Conservation (phyloP, 768 basidiomycete species). For the Tricholoma hemisulphureum region DNA sequence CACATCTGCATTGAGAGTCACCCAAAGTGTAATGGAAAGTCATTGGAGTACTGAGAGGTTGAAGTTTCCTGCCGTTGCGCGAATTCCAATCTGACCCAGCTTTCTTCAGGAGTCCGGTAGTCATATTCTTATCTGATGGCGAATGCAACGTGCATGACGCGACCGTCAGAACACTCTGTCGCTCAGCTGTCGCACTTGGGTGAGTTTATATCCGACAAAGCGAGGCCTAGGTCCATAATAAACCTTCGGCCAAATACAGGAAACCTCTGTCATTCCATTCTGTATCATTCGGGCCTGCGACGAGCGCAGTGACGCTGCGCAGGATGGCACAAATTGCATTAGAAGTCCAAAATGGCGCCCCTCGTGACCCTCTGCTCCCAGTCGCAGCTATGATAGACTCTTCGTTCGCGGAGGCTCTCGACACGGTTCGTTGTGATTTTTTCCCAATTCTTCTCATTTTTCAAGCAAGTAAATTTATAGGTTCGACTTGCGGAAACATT, state of each 20-base stretch:
- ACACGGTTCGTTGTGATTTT: slow-evolving; percentile 39
- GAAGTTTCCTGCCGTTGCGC: background rate
- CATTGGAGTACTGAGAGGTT: slow-evolving; percentile 56
- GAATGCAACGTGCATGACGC: slow-evolving; percentile 40
- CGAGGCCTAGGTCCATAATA: background rate
- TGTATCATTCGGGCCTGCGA: slow-evolving; percentile 49
- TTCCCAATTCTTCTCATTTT: background rate
- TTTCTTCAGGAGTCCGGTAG: slow-evolving; percentile 41
- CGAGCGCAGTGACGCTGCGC: slow-evolving; percentile 32
- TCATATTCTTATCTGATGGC: slow-evolving; percentile 59
- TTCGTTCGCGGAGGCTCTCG: slow-evolving; percentile 48
- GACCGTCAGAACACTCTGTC: slow-evolving; percentile 40
- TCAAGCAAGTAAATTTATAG: slow-evolving; percentile 24
- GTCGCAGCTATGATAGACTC: slow-evolving; percentile 35
- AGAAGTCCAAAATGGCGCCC: slow-evolving; percentile 44
- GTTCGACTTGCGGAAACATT: slow-evolving; percentile 57
- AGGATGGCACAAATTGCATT: slow-evolving; percentile 54
- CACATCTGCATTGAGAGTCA: slow-evolving; percentile 34
- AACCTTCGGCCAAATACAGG: slow-evolving; percentile 25
- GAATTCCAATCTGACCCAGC: background rate
- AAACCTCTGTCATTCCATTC: slow-evolving; percentile 58
- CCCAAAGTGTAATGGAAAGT: slow-evolving; percentile 39
- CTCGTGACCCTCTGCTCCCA: slow-evolving; percentile 38
- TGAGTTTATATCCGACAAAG: slow-evolving; percentile 12
- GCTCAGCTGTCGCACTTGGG: slow-evolving; percentile 44